Evolutionary conservation across 2,329 filamentous ascomycete species (phyloP).

Genomic region (Talaromyces sp.): DNA sequence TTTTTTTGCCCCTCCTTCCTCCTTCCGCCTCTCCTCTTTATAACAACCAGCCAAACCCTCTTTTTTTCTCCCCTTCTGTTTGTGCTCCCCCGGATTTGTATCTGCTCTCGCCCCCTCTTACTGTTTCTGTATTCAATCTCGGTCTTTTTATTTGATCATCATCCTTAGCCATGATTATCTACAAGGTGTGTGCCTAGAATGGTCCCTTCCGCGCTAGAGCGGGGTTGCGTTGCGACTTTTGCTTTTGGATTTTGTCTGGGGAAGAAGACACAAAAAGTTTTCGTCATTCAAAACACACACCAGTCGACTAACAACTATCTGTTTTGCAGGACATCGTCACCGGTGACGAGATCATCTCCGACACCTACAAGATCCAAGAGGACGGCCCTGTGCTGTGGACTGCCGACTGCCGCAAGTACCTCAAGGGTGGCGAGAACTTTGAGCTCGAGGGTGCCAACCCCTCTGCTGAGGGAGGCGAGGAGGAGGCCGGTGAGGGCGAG

Average conservation of each 20-base stretch:
- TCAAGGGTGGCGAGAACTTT: constrained; percentile 62
- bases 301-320: background rate
- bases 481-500: constrained; percentile 62
- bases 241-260: background rate
- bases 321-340: constrained; percentile 71
- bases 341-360: constrained; percentile 93
- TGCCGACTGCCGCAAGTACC: constrained; percentile 87
- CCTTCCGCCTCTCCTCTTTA: constrained; percentile 19
- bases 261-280: background rate
- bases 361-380: constrained; percentile 81
- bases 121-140: constrained; percentile 22
- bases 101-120: constrained; percentile 13
- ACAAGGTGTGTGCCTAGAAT: constrained; percentile 50
- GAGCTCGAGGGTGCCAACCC: constrained; percentile 76
- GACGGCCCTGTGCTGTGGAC: constrained; percentile 79
- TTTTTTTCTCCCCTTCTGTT: constrained; percentile 10
- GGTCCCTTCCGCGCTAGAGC: background rate
- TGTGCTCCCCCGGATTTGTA: background rate
- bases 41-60: constrained; percentile 9
- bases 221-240: constrained; percentile 4
- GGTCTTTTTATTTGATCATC: constrained; percentile 12
- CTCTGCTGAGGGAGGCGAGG: constrained; percentile 78
- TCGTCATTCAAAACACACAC: background rate
- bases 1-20: constrained; percentile 25
- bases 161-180: constrained; percentile 66